Conservation (phyloP, 2,329 filamentous ascomycete species). For the Talaromyces verruculosus region DNA sequence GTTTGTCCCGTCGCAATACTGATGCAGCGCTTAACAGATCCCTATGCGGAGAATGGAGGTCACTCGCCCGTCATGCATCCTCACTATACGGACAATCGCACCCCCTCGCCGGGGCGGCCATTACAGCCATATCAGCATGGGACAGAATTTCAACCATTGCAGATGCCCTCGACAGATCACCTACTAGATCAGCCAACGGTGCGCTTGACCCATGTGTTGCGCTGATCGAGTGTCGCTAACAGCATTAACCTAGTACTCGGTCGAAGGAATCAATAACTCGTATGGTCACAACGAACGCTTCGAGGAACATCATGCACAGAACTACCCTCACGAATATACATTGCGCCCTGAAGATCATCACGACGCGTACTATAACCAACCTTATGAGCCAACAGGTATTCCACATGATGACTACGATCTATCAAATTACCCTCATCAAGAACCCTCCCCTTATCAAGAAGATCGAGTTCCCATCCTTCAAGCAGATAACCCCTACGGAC, state of each 20-base stretch:
- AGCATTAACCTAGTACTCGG: conserved; percentile 59
- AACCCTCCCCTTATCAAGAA: conserved; percentile 54
- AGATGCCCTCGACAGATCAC: conserved; percentile 72
- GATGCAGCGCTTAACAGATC: conserved; percentile 33
- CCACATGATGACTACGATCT: conserved; percentile 58
- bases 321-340: conserved; percentile 60
- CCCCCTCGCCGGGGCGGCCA: conserved; percentile 75
- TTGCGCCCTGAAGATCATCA: conserved; percentile 83
- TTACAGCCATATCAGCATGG: conserved; percentile 78
- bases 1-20: conserved; percentile 8
- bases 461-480: conserved; percentile 74
- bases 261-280: conserved; percentile 64
- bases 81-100: conserved; percentile 55
- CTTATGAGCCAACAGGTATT: conserved; percentile 68
- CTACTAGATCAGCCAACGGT: conserved; percentile 83
- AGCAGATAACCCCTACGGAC: conserved; percentile 62
- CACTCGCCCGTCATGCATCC: conserved; percentile 52
- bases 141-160: conserved; percentile 64
- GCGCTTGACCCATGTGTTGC: conserved; percentile 41
- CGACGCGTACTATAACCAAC: conserved; percentile 80
- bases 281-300: conserved; percentile 64
- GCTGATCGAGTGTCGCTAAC: neutral
- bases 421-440: conserved; percentile 53
- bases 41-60: conserved; percentile 45
- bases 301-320: conserved; percentile 47